Base-by-base conservation (phyloP, 2,329 filamentous ascomycete species). In the Aspergillus hiratsukae region DNA sequence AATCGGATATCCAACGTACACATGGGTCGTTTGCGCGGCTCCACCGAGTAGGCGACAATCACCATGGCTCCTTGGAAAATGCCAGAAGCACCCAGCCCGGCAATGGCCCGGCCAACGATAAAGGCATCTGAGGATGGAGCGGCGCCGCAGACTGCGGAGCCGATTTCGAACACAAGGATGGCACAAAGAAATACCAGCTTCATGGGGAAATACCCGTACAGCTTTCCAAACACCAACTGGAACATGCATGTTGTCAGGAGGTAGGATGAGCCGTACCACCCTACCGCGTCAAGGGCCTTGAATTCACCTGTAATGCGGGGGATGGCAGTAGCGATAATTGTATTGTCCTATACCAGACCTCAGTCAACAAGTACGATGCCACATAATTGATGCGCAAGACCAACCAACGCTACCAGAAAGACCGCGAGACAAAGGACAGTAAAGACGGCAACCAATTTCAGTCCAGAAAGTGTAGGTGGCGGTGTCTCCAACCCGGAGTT, bases 221-320 rank as follows among this genome's bases (percentile, higher is more conserved):
- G 43, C 14, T 53, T 56, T 17, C 54, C 54, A 28, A 56, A 56
- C 29, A 56, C 31, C 27, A 56, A 49, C 29, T 56, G 54, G 5
- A 53, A 49, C 17, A 50, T 46, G 45, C 54, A 56, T 10, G 54
- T 49, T 7, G 31, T 35, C 45, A 49, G 45, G 40, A 49, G 54
- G n/a, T 54, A 54, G 27, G 49, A 49, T 11, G 54, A 56, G 29
- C 48, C 52, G 43, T 56, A 56, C 54, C 54, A 56, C 14, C 54
- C 54, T 31, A 31, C 54, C 23, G 52, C 41, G 2, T 23, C 43
- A 25, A 56, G 40, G 14, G 54, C 35, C 3, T 48, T 37, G n/a
- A 56, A 56, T 9, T 56, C 28, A 1, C 29, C 14, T 10, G 54
- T 56, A 19, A 56, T 52, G n/a, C 17, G 48, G 17, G 54, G 54